Evolutionary conservation across 768 basidiomycete species (phyloP), one percentile per base, ranked within the genome.

Genomic region (Kwoniella dendrophila): DNA sequence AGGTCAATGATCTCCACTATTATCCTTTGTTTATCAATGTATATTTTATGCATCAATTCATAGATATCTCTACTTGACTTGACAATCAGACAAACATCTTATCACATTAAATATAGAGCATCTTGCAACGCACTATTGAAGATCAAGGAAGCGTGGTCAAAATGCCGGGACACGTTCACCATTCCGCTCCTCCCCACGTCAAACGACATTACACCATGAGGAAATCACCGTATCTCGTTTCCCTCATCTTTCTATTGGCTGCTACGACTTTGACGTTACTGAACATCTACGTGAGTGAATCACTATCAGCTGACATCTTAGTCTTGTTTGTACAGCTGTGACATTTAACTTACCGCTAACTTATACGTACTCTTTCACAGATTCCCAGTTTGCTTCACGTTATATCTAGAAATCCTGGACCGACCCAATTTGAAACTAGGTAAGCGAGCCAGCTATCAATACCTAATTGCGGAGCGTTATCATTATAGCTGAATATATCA

Each of bases 391-490:
- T 77, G 32, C 73, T 78, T 29, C 68, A 74, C 55, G 70, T 76
- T 14, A 60, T 66, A 5, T 51, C 60, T 7, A 33, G 30, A 14
- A 66, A 62, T 48, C 74, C 73, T 27, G 77, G 77, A 14, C 77
- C 77, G 18, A 55, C 71, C 7, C 62, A 67, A 27, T 76, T 76
- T 38, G 73, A 77, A 60, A 76, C 74, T 18, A 71, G 70, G 77
- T 78, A 49, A 64, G 77, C 61, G n/a, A n/a, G n/a, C n/a, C n/a
- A n/a, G n/a, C n/a, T n/a, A n/a, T n/a, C 6, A 6, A 29, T n/a
- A 26, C 22, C 27, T 24, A 38, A n/a, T n/a, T 22, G 11, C 5
- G 4, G 54, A 60, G 57, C 22, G 14, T 18, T 6, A 14, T 12
- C 27, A 24, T 14, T 27, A n/a, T n/a, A n/a, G 44, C 49, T 59